These are phyloP conservation scores for Myxozyma monticola DNA, from an alignment of 805 yeast genomes.

Conservation along the genomic window DNA sequence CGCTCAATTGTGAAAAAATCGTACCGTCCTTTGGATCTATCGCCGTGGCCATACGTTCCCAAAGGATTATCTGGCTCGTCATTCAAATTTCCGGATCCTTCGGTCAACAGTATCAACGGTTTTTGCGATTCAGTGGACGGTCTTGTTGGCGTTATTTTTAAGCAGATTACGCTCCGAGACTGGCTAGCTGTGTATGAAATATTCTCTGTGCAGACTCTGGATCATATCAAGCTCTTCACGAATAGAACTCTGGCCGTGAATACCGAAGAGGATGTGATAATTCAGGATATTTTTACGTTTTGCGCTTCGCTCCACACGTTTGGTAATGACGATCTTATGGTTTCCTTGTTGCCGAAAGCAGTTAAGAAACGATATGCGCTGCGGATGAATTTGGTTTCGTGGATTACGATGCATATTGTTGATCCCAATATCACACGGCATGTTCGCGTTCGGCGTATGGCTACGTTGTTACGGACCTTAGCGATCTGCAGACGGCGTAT, in stretches of 20 bases:
- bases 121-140: slow-evolving; percentile 66
- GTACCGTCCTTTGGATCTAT: slow-evolving; percentile 38
- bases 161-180: slow-evolving; percentile 60
- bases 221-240: slow-evolving; percentile 57
- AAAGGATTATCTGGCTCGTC: not conserved
- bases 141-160: slow-evolving; percentile 57
- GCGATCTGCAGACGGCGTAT: slow-evolving; percentile 69
- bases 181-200: slow-evolving; percentile 78
- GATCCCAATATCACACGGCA: slow-evolving; percentile 59
- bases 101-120: slow-evolving; percentile 46
- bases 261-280: slow-evolving; percentile 55
- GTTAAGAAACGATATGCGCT: slow-evolving; percentile 64
- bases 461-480: slow-evolving; percentile 61
- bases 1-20: slow-evolving; percentile 50
- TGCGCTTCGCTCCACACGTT: slow-evolving; percentile 57
- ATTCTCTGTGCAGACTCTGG: slow-evolving; percentile 67
- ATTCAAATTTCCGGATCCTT: slow-evolving; percentile 14
- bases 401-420: slow-evolving; percentile 62
- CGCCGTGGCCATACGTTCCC: slow-evolving; percentile 32
- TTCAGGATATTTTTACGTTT: slow-evolving; percentile 73
- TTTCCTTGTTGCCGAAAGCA: slow-evolving; percentile 63
- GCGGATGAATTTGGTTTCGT: slow-evolving; percentile 65
- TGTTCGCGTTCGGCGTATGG: slow-evolving; percentile 68
- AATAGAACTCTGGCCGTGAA: slow-evolving; percentile 47
- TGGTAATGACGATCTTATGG: slow-evolving; percentile 44